phyloP scores from a whole-genome alignment of 2,329 filamentous ascomycete genomes.

The Diaporthe vexans region DNA sequence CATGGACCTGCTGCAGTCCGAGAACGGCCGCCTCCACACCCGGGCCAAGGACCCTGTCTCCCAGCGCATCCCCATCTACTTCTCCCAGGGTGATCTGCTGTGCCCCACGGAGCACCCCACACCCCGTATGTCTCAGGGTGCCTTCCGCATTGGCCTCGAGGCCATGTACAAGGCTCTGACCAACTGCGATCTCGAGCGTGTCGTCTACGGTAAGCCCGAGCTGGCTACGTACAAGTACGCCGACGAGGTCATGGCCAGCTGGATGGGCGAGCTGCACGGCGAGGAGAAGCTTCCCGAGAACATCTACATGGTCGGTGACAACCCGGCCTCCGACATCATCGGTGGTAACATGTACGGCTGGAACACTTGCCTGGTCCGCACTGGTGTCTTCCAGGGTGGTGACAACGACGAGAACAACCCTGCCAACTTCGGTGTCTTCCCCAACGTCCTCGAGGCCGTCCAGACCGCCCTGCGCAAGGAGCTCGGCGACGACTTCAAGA shows the following conservation, averaged over 20 bases:
- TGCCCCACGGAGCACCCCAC: constrained; percentile 76
- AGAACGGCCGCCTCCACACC: constrained; percentile 77
- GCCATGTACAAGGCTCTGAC: constrained; percentile 81
- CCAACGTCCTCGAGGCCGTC: constrained; percentile 80
- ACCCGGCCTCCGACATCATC: constrained; percentile 80
- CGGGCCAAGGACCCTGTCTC: constrained; percentile 74
- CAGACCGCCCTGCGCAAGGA: constrained; percentile 77
- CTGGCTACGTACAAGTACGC: constrained; percentile 84
- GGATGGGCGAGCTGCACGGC: constrained; percentile 83
- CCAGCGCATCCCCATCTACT: constrained; percentile 81
- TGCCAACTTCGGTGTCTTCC: constrained; percentile 82
- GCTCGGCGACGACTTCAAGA: constrained; percentile 80
- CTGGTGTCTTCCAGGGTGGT: constrained; percentile 83
- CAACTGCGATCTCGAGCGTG: constrained; percentile 79
- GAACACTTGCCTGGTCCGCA: constrained; percentile 85
- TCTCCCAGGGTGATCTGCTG: constrained; percentile 60
- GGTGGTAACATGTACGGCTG: constrained; percentile 86
- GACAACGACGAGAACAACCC: constrained; percentile 84
- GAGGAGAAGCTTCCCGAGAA: constrained; percentile 78
- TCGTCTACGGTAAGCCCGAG: constrained; percentile 83
- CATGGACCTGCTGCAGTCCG: constrained; percentile 77
- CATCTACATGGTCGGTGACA: constrained; percentile 84
- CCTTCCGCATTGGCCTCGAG: constrained; percentile 82
- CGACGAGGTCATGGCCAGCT: constrained; percentile 78
- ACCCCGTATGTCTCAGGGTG: constrained; percentile 79